These are phyloP conservation scores for Fusarium odoratissimum DNA, from an alignment of 2,329 filamentous ascomycete species.

Conservation along the genomic window DNA sequence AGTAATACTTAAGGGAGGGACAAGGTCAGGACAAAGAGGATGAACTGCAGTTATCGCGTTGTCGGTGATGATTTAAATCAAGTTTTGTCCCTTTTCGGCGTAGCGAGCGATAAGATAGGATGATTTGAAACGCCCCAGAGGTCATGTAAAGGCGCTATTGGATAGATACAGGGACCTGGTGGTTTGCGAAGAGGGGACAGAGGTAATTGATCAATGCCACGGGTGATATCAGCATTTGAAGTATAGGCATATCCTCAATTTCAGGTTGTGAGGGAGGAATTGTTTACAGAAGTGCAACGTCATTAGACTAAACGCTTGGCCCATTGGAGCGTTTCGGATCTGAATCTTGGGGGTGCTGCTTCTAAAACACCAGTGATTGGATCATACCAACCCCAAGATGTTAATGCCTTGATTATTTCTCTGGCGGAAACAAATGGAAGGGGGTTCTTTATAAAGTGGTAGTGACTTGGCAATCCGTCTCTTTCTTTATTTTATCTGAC, in stretches of 20 bases:
- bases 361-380: constrained; percentile 38
- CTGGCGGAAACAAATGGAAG: not conserved
- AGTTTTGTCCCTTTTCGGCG: constrained; percentile 28
- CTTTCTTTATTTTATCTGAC: not conserved
- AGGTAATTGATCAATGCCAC: constrained; percentile 2
- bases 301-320: constrained; percentile 19
- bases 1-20: not conserved
- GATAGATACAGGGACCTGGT: not conserved
- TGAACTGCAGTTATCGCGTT: constrained; percentile 15
- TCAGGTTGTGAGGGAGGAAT: not conserved
- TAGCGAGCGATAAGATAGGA: constrained; percentile 29
- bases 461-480: not conserved
- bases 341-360: constrained; percentile 22
- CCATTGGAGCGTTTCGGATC: constrained; percentile 32
- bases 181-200: not conserved
- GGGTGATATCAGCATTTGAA: not conserved
- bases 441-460: not conserved
- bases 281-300: constrained; percentile 30
- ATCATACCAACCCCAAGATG: not conserved
- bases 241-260: not conserved
- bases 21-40: not conserved
- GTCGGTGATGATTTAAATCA: constrained; percentile 19
- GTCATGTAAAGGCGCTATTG: constrained; percentile 2
- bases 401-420: not conserved
- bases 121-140: not conserved